These are phyloP conservation scores for Ustilago trichophora DNA, from an alignment of 1,284 basidiomycete species.

Conservation along the genomic window DNA sequence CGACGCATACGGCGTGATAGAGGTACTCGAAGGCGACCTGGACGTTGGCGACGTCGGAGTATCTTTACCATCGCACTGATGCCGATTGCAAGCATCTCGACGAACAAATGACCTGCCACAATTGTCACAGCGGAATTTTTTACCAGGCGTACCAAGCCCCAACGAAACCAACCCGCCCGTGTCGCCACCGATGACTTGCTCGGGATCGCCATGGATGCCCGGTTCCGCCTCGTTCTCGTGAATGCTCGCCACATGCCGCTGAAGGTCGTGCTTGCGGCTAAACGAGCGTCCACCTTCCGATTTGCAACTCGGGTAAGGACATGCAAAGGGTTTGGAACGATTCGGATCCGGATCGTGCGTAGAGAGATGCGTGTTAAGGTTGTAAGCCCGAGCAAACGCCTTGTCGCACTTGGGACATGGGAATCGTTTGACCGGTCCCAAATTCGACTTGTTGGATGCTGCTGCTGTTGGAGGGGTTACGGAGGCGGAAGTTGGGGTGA, in stretches of 20 bases:
- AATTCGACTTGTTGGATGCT: constrained; percentile 1
- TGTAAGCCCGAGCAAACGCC: constrained; percentile 89
- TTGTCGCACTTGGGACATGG: constrained; percentile 61
- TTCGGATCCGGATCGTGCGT: constrained; percentile 81
- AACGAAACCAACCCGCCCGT: constrained; percentile 54
- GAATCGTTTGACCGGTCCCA: constrained; percentile 52
- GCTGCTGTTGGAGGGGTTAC: constrained; percentile 8
- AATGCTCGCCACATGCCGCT: constrained; percentile 83
- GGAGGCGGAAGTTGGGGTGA: constrained; percentile 1
- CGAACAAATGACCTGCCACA: constrained; percentile 62
- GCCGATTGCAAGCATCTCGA: constrained; percentile 57
- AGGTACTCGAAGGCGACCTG: constrained; percentile 22
- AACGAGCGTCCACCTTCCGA: constrained; percentile 76
- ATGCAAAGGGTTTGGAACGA: constrained; percentile 82
- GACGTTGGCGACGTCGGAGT: constrained; percentile 14
- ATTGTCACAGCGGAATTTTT: constrained; percentile 61
- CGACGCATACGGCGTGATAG: constrained; percentile 13
- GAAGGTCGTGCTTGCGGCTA: constrained; percentile 86
- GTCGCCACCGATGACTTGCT: constrained; percentile 43
- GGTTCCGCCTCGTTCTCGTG: constrained; percentile 69
- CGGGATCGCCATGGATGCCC: constrained; percentile 49
- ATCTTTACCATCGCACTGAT: constrained; percentile 49
- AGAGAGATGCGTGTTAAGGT: constrained; percentile 86
- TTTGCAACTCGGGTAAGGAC: constrained; percentile 77
- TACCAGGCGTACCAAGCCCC: constrained; percentile 58